Conservation (phyloP, 2,329 filamentous ascomycete genomes). For the Colletotrichum sp. region DNA sequence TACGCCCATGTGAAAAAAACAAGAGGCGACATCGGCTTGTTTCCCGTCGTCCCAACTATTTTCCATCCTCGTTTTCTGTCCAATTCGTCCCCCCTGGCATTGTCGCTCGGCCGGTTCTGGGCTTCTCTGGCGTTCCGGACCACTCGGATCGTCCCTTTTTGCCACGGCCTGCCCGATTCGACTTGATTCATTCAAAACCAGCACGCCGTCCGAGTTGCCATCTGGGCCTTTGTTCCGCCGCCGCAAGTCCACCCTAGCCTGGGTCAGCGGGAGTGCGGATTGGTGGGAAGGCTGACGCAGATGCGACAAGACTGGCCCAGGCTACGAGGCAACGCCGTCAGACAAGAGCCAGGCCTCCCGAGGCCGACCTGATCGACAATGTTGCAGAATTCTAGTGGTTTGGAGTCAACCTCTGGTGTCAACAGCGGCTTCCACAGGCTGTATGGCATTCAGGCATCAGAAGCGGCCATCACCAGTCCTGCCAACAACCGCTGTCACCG, state of each 20-base stretch:
- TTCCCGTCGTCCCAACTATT: neutral
- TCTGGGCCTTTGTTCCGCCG: constrained; percentile 5
- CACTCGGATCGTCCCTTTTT: constrained; percentile 23
- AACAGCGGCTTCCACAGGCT: neutral
- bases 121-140: constrained; percentile 14
- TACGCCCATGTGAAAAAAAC: neutral
- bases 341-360: neutral
- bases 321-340: neutral
- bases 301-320: neutral
- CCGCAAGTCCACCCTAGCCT: neutral
- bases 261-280: neutral
- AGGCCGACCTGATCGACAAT: neutral
- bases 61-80: neutral
- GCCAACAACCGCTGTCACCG: constrained; percentile 26
- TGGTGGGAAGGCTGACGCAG: neutral
- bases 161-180: constrained; percentile 25
- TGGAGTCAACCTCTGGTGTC: accelerated
- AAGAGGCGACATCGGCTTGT: neutral
- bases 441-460: neutral
- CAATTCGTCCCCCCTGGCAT: too few species aligned
- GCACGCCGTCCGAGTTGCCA: neutral
- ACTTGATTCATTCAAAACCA: constrained; percentile 5
- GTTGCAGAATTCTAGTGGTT: neutral
- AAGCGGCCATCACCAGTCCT: neutral
- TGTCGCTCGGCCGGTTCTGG: neutral